Conservation (phyloP, 2,329 filamentous ascomycete species). For the Sclerotinia subarctica region DNA sequence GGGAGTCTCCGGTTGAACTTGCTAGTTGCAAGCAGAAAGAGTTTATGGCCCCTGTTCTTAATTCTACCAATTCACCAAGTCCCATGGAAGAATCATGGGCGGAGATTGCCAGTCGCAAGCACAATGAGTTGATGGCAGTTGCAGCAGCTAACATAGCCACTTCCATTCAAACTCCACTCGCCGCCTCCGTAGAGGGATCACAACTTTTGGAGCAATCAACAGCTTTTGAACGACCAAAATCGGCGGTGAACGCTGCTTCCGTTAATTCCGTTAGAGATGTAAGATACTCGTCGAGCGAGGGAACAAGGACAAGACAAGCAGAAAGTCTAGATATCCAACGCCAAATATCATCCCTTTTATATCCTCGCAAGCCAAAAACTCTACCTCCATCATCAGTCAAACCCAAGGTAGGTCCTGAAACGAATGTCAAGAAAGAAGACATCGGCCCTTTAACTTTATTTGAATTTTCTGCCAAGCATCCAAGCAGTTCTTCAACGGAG, state of each 20-base stretch:
- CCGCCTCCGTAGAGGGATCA: background rate
- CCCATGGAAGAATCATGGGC: background rate
- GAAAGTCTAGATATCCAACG: background rate
- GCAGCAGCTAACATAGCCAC: background rate
- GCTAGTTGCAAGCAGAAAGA: constrained; percentile 6
- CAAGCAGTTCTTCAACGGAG: background rate
- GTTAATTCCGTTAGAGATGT: background rate
- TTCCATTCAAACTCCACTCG: background rate
- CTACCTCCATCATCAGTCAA: background rate
- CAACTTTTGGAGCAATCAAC: background rate
- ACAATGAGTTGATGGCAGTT: background rate
- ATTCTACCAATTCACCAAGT: background rate
- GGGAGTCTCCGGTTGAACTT: background rate
- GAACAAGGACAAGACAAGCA: background rate
- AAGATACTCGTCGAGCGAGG: background rate
- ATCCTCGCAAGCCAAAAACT: background rate
- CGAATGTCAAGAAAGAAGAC: background rate
- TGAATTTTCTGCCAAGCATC: background rate
- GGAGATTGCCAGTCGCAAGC: constrained; percentile 12
- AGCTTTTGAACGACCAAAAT: background rate
- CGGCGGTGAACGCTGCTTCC: too few relatives aligned
- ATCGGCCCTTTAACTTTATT: background rate
- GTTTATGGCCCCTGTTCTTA: background rate
- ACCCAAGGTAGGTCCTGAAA: background rate
- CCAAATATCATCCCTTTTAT: constrained; percentile 11